phyloP scores from a whole-genome alignment of 2,329 filamentous ascomycete genomes.

The Alternaria viburni region DNA sequence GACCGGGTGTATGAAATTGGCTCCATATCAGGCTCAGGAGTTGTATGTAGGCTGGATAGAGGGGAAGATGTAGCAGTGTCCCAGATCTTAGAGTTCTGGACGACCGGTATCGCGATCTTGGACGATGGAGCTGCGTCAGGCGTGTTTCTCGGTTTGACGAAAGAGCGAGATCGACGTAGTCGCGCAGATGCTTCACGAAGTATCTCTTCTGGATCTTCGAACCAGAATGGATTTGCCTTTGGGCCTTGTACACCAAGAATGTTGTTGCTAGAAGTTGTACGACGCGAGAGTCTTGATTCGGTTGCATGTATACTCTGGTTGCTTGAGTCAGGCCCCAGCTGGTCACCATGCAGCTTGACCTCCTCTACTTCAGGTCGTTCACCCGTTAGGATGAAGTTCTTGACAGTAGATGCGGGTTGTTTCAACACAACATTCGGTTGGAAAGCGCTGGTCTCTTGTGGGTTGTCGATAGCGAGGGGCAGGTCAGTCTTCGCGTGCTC shows the following conservation, averaged over 20 bases:
- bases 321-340: not conserved
- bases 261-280: conserved; percentile 1
- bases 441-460: not conserved
- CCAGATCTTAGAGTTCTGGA: not conserved
- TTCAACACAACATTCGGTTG: not conserved
- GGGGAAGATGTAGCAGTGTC: conserved; percentile 12
- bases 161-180: conserved; percentile 11
- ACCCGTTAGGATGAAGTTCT: not conserved
- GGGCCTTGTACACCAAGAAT: conserved; percentile 24
- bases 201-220: conserved; percentile 31
- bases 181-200: conserved; percentile 18
- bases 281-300: not conserved
- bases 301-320: not conserved
- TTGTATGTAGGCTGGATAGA: conserved; percentile 21
- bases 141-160: conserved; percentile 6
- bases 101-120: not conserved
- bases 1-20: not conserved
- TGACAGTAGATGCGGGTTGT: not conserved
- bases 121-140: not conserved
- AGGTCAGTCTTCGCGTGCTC: not conserved
- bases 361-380: not conserved
- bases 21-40: conserved; percentile 8
- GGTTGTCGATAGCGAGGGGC: not conserved
- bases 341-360: not conserved
- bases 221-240: conserved; percentile 21